A percentile compares a stretch with the other conserved stretches of the same genome.
Conservation (phyloP, 805 yeast genomes). For the Kodamaea fukazawae region DNA sequence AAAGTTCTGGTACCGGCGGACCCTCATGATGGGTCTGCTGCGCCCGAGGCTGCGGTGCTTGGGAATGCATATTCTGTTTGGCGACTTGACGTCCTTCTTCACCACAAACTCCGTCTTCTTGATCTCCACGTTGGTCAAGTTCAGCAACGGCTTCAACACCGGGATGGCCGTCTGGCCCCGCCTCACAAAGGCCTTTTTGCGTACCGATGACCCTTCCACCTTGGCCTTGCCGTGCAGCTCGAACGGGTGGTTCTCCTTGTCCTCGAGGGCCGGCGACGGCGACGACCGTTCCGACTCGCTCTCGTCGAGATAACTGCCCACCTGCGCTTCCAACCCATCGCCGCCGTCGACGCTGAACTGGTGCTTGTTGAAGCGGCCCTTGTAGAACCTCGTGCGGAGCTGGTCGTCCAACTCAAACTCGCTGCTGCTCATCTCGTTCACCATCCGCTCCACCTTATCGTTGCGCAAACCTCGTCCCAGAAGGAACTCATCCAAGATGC, state of each 20-base stretch:
- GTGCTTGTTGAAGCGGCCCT: constrained; percentile 29
- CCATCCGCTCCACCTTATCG: constrained; percentile 37
- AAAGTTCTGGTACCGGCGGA: constrained; percentile 32
- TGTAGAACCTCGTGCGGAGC: constrained; percentile 32
- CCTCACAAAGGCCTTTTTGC: constrained; percentile 17
- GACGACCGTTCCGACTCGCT: constrained; percentile 1
- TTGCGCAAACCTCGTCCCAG: constrained; percentile 25
- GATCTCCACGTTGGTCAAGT: constrained; percentile 16
- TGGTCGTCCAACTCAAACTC: constrained; percentile 35
- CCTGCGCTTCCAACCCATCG: constrained; percentile 34
- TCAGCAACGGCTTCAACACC: constrained; percentile 25
- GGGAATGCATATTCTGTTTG: constrained; percentile 46
- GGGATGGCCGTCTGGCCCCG: constrained; percentile 24
- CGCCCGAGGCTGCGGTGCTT: constrained; percentile 24
- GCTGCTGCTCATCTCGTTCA: constrained; percentile 25
- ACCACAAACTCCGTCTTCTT: constrained; percentile 10
- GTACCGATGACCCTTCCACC: background rate
- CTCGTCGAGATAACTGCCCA: constrained; percentile 20
- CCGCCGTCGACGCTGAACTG: constrained; percentile 15
- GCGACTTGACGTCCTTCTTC: constrained; percentile 23
- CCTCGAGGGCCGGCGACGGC: constrained; percentile 4
- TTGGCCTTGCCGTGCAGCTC: constrained; percentile 20
- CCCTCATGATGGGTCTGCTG: constrained; percentile 32
- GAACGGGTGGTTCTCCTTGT: constrained; percentile 35
- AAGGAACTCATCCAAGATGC: constrained; percentile 12